These are phyloP conservation scores for Chytridiales sp. DNA, from an alignment of 371 early-diverging fungal genomes.

Conservation along the genomic window DNA sequence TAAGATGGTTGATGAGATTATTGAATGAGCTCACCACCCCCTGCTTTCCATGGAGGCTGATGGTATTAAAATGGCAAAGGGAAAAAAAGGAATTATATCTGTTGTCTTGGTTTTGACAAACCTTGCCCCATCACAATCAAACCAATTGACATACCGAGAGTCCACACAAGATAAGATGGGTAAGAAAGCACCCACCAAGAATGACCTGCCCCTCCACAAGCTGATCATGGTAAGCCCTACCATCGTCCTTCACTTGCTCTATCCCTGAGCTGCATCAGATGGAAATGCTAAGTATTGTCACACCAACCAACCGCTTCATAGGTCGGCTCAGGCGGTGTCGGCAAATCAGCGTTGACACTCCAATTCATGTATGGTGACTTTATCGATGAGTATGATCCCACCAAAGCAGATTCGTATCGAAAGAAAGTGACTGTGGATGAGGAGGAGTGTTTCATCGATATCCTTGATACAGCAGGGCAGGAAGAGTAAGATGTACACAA, in stretches of 20 bases:
- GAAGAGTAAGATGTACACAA: constrained; percentile 58
- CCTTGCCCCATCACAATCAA: no score
- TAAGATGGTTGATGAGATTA: constrained; percentile 74
- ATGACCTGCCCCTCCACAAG: constrained; percentile 72
- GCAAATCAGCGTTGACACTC: constrained; percentile 88
- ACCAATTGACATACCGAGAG: no score
- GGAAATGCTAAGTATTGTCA: no score
- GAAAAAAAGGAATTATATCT: no score
- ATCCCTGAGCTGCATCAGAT: no score
- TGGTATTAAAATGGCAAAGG: no score
- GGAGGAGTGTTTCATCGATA: constrained; percentile 83
- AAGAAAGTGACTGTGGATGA: constrained; percentile 44
- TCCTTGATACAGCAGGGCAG: constrained; percentile 92
- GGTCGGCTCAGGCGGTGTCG: constrained; percentile 92
- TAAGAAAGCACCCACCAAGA: constrained; percentile 33
- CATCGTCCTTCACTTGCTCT: no score
- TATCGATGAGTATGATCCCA: constrained; percentile 93
- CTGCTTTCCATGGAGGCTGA: no score
- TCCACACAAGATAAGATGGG: constrained; percentile 34
- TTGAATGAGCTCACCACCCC: constrained; percentile 25
- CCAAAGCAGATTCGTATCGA: constrained; percentile 81
- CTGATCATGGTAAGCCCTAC: constrained; percentile 93
- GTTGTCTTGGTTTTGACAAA: no score
- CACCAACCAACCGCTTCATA: no score
- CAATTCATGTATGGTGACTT: constrained; percentile 93